Base-by-base conservation (phyloP, 805 yeast species). In the Kuraishia molischiana region DNA sequence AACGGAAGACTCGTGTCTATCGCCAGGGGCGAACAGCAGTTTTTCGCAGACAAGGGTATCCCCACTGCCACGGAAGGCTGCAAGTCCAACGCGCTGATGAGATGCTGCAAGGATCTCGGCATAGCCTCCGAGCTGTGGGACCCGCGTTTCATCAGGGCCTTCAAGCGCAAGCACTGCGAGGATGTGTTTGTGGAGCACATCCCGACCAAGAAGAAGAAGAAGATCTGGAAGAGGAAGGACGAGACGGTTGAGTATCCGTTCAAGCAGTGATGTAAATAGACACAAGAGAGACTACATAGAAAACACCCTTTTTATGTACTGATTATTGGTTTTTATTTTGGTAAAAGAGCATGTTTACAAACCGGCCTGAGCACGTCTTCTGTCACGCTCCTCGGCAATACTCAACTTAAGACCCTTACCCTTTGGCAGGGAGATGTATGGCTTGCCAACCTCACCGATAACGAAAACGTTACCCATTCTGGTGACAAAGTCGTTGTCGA, bases 61-160 rank as follows among this genome's bases (percentile, higher is more conserved):
- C 86, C 97, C 4, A 92, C 97, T 0, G 97, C 97, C 0, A 79
- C 94, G 31, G 98, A 92, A 61, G 98, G 98, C 9, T 90, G 97
- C 59, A 87, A 87, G 55, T 81, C 94, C 53, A 92, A 92, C 54
- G 97, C 97, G 0, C 64, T 92, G 56, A 90, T 92, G 97, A 74
- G 98, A 56, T 89, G 97, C 52, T 92, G 98, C 61, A 92, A 92
- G 57, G 98, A 92, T 61, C 68, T 92, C 50, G 97, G 97, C 4
- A 82, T 92, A 46, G 98, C 97, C 1, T 83, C 95, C 40, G 98
- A 92, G 54, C 68, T 92, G 36, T 92, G 98, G 98, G 98, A 92
- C 56, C 98, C 98, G 2, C 65, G 77, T 31, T 92, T 90, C 50
- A 87, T 92, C 44, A 72, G 84, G 47, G 50, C 54, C 34, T 83